Evolutionary conservation across 1,284 basidiomycete genomes (phyloP).

Genomic region (Mycosarcoma mackinlayi): DNA sequence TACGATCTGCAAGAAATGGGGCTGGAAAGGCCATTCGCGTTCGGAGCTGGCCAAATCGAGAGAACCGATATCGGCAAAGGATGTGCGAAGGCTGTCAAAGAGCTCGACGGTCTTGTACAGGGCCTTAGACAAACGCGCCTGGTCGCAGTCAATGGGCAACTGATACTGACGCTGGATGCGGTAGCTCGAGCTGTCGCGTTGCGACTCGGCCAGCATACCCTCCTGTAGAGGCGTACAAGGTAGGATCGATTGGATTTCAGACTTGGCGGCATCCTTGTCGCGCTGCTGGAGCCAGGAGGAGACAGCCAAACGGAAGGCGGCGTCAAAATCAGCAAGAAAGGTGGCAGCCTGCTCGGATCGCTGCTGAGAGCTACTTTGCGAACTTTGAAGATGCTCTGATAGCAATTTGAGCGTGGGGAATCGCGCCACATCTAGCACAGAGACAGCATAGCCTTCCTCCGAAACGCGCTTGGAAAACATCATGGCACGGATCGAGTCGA

Average conservation of each 20-base stretch:
- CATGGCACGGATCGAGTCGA: conserved; percentile 67
- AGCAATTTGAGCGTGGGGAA: conserved; percentile 57
- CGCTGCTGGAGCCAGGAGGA: conserved; percentile 15
- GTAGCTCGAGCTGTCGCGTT: conserved; percentile 50
- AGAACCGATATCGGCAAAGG: conserved; percentile 49
- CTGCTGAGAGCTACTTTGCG: conserved; percentile 22
- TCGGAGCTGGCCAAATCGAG: conserved; percentile 8
- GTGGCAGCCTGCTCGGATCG: conserved; percentile 15
- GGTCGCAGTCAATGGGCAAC: conserved; percentile 42
- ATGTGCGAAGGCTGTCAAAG: conserved; percentile 56
- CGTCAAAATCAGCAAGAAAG: conserved; percentile 36
- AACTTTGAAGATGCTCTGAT: conserved; percentile 43
- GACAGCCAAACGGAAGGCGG: conserved; percentile 26
- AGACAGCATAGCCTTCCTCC: conserved; percentile 50
- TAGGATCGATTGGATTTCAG: conserved; percentile 33
- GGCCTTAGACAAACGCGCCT: conserved; percentile 32
- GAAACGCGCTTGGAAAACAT: conserved; percentile 56
- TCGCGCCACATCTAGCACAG: conserved; percentile 65
- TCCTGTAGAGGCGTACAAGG: conserved; percentile 60
- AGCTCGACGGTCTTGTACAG: conserved; percentile 25
- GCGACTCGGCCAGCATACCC: conserved; percentile 64
- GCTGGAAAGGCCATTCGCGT: conserved; percentile 39
- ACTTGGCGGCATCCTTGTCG: background rate
- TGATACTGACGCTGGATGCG: conserved; percentile 61
- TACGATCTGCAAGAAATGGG: conserved; percentile 45